phyloP scores from a whole-genome alignment of 768 basidiomycete genomes.

The Chiua virens region DNA sequence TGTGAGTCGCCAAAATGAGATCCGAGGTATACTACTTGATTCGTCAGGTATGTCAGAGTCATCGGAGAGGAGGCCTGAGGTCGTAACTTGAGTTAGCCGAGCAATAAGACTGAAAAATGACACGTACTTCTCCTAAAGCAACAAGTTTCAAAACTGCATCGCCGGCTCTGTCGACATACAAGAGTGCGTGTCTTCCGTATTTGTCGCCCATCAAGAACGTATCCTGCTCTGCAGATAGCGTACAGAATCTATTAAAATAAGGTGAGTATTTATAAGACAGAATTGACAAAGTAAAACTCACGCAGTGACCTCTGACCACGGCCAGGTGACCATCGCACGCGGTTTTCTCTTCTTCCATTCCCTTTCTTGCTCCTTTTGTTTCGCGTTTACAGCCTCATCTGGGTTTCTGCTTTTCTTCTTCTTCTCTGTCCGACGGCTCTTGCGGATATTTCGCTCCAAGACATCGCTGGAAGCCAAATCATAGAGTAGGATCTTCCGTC shows the following conservation, averaged over 20 bases:
- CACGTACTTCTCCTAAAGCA: constrained; percentile 69
- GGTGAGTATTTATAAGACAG: not conserved
- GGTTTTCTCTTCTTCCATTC: constrained; percentile 56
- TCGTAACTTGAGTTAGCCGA: constrained; percentile 5
- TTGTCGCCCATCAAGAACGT: constrained; percentile 66
- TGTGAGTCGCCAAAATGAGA: constrained; percentile 85
- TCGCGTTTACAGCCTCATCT: constrained; percentile 45
- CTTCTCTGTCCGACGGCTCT: constrained; percentile 51
- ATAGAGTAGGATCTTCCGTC: constrained; percentile 60
- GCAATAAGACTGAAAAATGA: not conserved
- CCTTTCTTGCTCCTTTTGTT: constrained; percentile 56
- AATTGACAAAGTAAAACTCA: constrained; percentile 34
- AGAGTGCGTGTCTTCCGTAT: constrained; percentile 67
- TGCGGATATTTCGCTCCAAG: constrained; percentile 54
- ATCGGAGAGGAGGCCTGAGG: constrained; percentile 68
- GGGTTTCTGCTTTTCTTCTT: constrained; percentile 48
- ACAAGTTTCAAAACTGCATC: constrained; percentile 47
- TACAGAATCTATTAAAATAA: constrained; percentile 45
- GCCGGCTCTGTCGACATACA: constrained; percentile 50
- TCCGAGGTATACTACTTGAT: constrained; percentile 72
- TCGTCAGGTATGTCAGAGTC: constrained; percentile 68
- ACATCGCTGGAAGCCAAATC: constrained; percentile 50
- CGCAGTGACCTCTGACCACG: constrained; percentile 73
- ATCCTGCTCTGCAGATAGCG: constrained; percentile 44
- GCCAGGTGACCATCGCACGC: constrained; percentile 64